Percentiles rank a stretch among this genome's conserved stretches.
Evolutionary conservation across 345 rosid genomes (phyloP).

Genomic region (Carallia pectinifolia): DNA sequence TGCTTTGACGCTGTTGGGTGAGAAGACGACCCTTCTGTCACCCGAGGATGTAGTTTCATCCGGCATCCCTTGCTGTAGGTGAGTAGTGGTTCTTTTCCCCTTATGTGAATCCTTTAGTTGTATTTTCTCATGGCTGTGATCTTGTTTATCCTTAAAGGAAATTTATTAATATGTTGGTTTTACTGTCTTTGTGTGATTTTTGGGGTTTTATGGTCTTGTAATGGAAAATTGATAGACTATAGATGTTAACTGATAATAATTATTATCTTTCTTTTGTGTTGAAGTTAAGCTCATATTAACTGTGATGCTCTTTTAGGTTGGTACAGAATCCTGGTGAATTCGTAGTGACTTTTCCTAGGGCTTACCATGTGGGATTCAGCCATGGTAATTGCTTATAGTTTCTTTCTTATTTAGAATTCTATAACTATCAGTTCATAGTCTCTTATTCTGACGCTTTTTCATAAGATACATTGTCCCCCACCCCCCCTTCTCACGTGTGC

Average conservation of each 20-base stretch:
- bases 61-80: slow-evolving; percentile 98
- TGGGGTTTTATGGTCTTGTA: too few relatives aligned
- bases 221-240: too few relatives aligned
- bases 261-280: slow-evolving; percentile 9
- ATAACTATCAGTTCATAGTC: neutral
- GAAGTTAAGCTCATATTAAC: slow-evolving; percentile 20
- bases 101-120: slow-evolving; percentile 4
- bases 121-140: slow-evolving; percentile 6
- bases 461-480: neutral
- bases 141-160: neutral
- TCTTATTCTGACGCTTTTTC: neutral
- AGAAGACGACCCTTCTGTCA: slow-evolving; percentile 95
- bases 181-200: neutral
- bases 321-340: slow-evolving; percentile 98
- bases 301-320: slow-evolving; percentile 58
- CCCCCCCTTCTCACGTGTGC: too few relatives aligned
- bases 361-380: slow-evolving; percentile 99
- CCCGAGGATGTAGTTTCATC: slow-evolving; percentile 80
- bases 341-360: slow-evolving; percentile 99
- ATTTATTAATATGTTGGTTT: neutral
- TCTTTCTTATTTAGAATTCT: slow-evolving; percentile 11
- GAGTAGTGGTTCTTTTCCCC: slow-evolving; percentile 24
- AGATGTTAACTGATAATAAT: neutral
- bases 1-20: slow-evolving; percentile 82
- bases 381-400: slow-evolving; percentile 71